Percentiles rank a stretch among this genome's conserved stretches.
phyloP scores from a whole-genome alignment of 2,329 filamentous ascomycete genomes.

The Ramularia endophylla region DNA sequence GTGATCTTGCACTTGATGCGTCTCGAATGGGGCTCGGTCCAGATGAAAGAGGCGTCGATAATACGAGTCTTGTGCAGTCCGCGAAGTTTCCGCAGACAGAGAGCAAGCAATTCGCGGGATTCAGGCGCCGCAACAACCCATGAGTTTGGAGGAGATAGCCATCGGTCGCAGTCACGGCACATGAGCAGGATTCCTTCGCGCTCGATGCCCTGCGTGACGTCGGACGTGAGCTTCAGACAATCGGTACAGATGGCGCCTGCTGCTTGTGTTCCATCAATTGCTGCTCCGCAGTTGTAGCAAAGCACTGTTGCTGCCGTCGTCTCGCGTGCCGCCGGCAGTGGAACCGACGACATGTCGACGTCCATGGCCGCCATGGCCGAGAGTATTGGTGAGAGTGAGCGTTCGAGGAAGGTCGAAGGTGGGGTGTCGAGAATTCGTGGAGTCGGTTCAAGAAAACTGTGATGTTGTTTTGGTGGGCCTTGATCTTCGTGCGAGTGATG shows the following conservation, averaged over 20 bases:
- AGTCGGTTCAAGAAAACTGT: too few species aligned
- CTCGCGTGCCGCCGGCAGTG: slow-evolving; percentile 26
- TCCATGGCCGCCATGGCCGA: slow-evolving; percentile 33
- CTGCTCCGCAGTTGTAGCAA: slow-evolving; percentile 94
- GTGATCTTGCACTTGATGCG: slow-evolving; percentile 94
- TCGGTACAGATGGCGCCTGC: slow-evolving; percentile 90
- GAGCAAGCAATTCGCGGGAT: slow-evolving; percentile 83
- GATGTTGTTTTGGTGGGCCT: too few species aligned
- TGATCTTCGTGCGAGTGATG: too few species aligned
- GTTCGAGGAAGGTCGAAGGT: not conserved
- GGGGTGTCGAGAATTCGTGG: not conserved
- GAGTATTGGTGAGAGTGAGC: not conserved
- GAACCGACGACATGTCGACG: slow-evolving; percentile 27
- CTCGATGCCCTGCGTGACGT: slow-evolving; percentile 87
- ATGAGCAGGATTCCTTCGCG: slow-evolving; percentile 84
- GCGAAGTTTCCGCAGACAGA: slow-evolving; percentile 83
- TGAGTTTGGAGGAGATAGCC: slow-evolving; percentile 76
- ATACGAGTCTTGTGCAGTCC: slow-evolving; percentile 87
- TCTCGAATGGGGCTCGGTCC: slow-evolving; percentile 95
- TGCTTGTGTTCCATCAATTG: slow-evolving; percentile 84
- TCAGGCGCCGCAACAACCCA: slow-evolving; percentile 84
- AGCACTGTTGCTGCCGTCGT: slow-evolving; percentile 61
- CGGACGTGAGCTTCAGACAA: slow-evolving; percentile 89
- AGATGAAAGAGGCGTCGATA: slow-evolving; percentile 93
- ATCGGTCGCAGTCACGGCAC: slow-evolving; percentile 91